These are phyloP conservation scores for Coffea eugenioides DNA, from an alignment of 257 asterid species.

Conservation along the genomic window DNA sequence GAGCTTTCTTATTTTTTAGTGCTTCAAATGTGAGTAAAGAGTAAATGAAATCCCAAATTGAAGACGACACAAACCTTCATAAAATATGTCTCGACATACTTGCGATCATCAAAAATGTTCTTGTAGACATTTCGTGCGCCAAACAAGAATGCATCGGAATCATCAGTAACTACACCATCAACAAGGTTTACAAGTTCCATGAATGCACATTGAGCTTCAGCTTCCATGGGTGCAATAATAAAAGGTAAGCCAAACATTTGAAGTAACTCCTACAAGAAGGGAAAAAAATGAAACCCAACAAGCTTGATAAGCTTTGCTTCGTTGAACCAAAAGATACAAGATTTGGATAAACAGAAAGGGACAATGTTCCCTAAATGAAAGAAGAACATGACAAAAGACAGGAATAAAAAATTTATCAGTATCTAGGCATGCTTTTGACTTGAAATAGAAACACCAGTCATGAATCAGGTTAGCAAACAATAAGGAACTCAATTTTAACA, in stretches of 20 bases:
- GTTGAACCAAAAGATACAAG: background rate
- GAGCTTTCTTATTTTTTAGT: background rate
- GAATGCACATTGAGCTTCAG: constrained; percentile 97
- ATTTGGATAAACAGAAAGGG: background rate
- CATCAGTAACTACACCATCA: constrained; percentile 97
- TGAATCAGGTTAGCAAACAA: background rate
- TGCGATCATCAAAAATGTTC: constrained; percentile 94
- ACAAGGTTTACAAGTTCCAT: constrained; percentile 85
- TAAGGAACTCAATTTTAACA: background rate
- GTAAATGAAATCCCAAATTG: background rate
- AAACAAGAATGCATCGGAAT: constrained; percentile 90
- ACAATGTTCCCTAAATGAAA: background rate
- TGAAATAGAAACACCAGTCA: background rate
- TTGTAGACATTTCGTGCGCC: constrained; percentile 88
- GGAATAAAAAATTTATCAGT: background rate
- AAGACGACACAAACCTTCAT: constrained; percentile 61
- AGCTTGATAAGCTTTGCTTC: background rate
- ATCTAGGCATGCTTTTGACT: background rate
- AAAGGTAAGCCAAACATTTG: constrained; percentile 98
- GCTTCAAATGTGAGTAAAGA: background rate
- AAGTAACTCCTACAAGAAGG: constrained; percentile 74
- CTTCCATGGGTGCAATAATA: constrained; percentile 97
- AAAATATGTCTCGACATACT: constrained; percentile 90
- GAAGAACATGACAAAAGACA: background rate
- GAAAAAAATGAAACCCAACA: background rate